phyloP scores from a whole-genome alignment of 2,329 filamentous ascomycete species.

The Fusarium fracticaudum region DNA sequence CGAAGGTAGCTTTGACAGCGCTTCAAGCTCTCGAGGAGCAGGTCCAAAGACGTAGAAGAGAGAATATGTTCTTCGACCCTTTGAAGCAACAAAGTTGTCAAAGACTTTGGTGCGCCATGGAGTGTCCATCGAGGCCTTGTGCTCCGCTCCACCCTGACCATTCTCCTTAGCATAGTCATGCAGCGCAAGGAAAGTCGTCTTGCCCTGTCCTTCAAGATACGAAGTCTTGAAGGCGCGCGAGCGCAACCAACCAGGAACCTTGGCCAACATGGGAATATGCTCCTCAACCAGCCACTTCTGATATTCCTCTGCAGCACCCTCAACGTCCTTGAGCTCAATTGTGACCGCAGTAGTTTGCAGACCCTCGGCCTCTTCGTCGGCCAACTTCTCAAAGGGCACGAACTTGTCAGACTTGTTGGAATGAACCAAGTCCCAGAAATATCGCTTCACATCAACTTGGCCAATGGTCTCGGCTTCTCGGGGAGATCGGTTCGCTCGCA shows the following conservation, averaged over 20 bases:
- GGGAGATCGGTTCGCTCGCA: slow-evolving; percentile 66
- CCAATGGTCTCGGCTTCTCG: slow-evolving; percentile 64
- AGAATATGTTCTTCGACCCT: slow-evolving; percentile 69
- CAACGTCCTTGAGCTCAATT: slow-evolving; percentile 62
- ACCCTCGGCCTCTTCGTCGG: slow-evolving; percentile 67
- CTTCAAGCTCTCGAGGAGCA: slow-evolving; percentile 73
- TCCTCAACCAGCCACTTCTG: slow-evolving; percentile 79
- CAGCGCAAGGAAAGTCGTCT: slow-evolving; percentile 68
- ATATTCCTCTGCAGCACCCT: slow-evolving; percentile 62
- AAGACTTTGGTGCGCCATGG: slow-evolving; percentile 69
- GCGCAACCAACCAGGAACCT: slow-evolving; percentile 81
- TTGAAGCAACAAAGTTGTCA: slow-evolving; percentile 65
- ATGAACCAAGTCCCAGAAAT: slow-evolving; percentile 74
- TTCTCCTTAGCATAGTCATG: slow-evolving; percentile 78
- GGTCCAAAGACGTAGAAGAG: slow-evolving; percentile 85
- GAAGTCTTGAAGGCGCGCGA: slow-evolving; percentile 76
- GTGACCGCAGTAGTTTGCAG: slow-evolving; percentile 71
- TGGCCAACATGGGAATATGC: slow-evolving; percentile 75
- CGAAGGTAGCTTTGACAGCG: slow-evolving; percentile 61
- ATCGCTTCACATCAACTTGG: slow-evolving; percentile 72
- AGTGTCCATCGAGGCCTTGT: slow-evolving; percentile 70
- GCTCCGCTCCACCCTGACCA: slow-evolving; percentile 71
- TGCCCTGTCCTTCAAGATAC: slow-evolving; percentile 64
- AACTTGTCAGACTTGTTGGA: slow-evolving; percentile 66
- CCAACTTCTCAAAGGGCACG: slow-evolving; percentile 66